Percentiles rank a stretch among this genome's conserved stretches.
Conservation (phyloP, 78 protist species). For the Pigoraptor vietnamica region DNA sequence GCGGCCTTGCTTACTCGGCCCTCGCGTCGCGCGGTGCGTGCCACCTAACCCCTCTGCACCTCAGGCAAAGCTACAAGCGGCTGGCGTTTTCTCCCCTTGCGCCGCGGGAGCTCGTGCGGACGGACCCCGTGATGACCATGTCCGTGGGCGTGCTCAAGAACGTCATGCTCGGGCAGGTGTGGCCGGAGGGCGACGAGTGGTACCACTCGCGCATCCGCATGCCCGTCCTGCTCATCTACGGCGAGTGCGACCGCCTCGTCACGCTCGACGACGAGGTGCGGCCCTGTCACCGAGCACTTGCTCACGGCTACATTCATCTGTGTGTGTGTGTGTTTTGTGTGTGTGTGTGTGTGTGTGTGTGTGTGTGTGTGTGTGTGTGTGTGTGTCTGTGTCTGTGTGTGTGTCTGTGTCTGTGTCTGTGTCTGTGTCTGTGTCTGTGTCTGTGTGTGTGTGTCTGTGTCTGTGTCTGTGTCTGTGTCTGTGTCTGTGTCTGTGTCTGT, state of each 20-base stretch:
- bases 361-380: background rate
- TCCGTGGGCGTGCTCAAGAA: background rate
- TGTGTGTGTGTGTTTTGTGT: background rate
- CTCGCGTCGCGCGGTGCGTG: too few relatives aligned
- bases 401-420: too few relatives aligned
- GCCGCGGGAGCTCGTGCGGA: background rate
- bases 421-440: background rate
- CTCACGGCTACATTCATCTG: too few relatives aligned
- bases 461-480: background rate
- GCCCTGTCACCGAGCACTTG: too few relatives aligned
- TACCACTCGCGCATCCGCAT: background rate
- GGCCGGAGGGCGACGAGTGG: background rate
- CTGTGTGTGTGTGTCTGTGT: background rate
- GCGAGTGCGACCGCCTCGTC: background rate
- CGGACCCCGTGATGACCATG: background rate
- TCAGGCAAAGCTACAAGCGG: background rate
- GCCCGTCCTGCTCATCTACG: background rate
- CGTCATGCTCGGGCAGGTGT: background rate
- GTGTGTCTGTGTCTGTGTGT: background rate
- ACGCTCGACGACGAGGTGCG: background rate
- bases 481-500: too few relatives aligned
- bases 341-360: background rate
- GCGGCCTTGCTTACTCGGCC: too few relatives aligned
- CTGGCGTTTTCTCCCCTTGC: background rate
- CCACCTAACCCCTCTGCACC: too few relatives aligned